Conservation (phyloP, 2,329 filamentous ascomycete species). For the Phyllosticta citribraziliensis region DNA sequence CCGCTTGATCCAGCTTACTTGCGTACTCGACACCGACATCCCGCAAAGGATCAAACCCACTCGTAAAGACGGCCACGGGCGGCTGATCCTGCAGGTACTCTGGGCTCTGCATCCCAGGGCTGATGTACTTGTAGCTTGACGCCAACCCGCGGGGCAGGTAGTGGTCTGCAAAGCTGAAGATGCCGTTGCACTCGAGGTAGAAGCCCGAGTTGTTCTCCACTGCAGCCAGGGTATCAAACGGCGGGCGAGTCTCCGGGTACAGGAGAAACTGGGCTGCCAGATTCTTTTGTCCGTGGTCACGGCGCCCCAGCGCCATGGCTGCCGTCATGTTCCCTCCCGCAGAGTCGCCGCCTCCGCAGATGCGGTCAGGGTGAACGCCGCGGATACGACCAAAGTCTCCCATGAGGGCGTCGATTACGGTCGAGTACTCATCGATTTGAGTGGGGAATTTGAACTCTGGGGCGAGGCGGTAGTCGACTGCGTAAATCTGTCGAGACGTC, state of each 20-base stretch:
- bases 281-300: constrained; percentile 18
- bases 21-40: constrained; percentile 25
- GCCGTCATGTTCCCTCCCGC: constrained; percentile 30
- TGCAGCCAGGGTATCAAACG: constrained; percentile 17
- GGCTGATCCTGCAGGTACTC: constrained; percentile 17
- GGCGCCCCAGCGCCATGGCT: constrained; percentile 19
- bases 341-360: constrained; percentile 26
- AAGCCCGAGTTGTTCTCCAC: constrained; percentile 25
- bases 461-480: constrained; percentile 26
- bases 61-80: constrained; percentile 22
- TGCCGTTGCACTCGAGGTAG: constrained; percentile 28
- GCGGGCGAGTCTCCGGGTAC: constrained; percentile 24
- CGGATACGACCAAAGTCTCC: constrained; percentile 16
- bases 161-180: constrained; percentile 26
- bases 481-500: constrained; percentile 16
- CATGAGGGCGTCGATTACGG: constrained; percentile 20
- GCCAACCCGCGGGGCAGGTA: constrained; percentile 19
- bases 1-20: constrained; percentile 20
- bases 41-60: constrained; percentile 23
- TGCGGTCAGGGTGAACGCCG: constrained; percentile 18
- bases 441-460: constrained; percentile 24
- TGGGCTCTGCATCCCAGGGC: constrained; percentile 21
- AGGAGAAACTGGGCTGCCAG: constrained; percentile 24
- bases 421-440: constrained; percentile 26
- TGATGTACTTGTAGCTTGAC: constrained; percentile 20